Evolutionary conservation across 495 filamentous ascomycete species (phyloP).

Genomic region (Aspergillus carlsbadensis): DNA sequence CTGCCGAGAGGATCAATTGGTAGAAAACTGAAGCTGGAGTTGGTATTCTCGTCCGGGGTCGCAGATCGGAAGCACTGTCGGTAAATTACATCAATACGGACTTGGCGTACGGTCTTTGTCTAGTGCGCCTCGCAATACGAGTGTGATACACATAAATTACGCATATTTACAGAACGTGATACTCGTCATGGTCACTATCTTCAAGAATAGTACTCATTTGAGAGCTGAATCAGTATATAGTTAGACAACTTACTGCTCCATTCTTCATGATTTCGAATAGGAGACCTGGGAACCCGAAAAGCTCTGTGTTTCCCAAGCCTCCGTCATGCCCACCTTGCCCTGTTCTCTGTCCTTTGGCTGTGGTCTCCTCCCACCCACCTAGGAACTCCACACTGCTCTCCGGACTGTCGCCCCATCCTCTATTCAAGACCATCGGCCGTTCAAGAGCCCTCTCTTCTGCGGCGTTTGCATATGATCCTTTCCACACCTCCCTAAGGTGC

Average conservation of each 20-base stretch:
- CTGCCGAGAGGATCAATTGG: conserved; percentile 7
- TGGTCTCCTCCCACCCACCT: conserved; percentile 84
- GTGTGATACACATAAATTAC: not conserved
- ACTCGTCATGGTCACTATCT: too few species aligned
- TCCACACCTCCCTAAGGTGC: conserved; percentile 70
- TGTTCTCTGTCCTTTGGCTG: conserved; percentile 40
- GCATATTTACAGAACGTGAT: too few species aligned
- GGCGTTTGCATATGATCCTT: conserved; percentile 58
- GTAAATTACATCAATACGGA: conserved; percentile 4
- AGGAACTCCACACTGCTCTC: conserved; percentile 88
- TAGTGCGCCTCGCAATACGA: not conserved
- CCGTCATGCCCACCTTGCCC: conserved; percentile 53
- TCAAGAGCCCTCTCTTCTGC: conserved; percentile 64
- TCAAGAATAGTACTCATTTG: too few species aligned
- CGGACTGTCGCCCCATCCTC: conserved; percentile 88
- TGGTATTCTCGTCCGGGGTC: not conserved
- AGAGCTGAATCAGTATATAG: conserved; percentile 63
- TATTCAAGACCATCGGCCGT: conserved; percentile 81
- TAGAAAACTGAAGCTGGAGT: conserved; percentile 3
- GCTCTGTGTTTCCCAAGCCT: conserved; percentile 70
- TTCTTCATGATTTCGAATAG: conserved; percentile 96
- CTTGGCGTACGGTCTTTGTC: conserved; percentile 4
- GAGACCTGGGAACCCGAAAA: conserved; percentile 92
- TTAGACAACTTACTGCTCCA: conserved; percentile 81
- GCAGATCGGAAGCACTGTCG: not conserved